Base-by-base conservation (phyloP, 768 basidiomycete species). In the Tylopilus sp. region DNA sequence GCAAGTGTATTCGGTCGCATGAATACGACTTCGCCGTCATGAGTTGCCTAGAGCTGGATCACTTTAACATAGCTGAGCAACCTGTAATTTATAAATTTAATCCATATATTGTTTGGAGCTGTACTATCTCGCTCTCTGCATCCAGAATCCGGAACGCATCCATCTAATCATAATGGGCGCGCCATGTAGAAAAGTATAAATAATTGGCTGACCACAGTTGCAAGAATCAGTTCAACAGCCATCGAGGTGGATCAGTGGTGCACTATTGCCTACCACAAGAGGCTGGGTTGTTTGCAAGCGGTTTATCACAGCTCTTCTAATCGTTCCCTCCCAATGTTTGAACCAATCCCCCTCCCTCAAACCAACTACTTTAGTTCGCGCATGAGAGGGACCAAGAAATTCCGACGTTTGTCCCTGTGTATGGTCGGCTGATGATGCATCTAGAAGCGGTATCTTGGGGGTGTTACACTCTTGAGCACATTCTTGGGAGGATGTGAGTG, bases 341-440 rank as follows among this genome's bases (percentile, higher is more conserved):
- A 91, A 86, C 90, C 90, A 94, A 55, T 85, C 79, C 8, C 82
- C 85, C 67, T 92, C 91, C 53, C 75, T 75, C 50, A 81, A 60
- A 6, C 90, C 91, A 2, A 81, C 61, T 9, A 81, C 56, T 60
- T 71, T 69, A 54, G 71, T 72, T 11, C 2, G 50, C 60, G 55
- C n/a, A 48, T 30, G 55, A 66, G 42, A 72, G 78, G 50, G 53
- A 58, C 10, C 23, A 35, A 31, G 15, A 59, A 58, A 30, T 69
- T 71, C 57, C 57, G 67, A 51, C 23, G 45, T 18, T 17, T 53
- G 57, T 40, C 25, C 45, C 26, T 15, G 20, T 21, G 33, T 18
- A 39, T 31, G 21, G 21, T 54, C 30, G 4, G 31, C 18, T 2
- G 23, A 42, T n/a, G 12, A 44, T 6, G 26, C 30, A 21, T 52